Conservation (phyloP, 495 filamentous ascomycete genomes). For the Cercophora newfieldiana region DNA sequence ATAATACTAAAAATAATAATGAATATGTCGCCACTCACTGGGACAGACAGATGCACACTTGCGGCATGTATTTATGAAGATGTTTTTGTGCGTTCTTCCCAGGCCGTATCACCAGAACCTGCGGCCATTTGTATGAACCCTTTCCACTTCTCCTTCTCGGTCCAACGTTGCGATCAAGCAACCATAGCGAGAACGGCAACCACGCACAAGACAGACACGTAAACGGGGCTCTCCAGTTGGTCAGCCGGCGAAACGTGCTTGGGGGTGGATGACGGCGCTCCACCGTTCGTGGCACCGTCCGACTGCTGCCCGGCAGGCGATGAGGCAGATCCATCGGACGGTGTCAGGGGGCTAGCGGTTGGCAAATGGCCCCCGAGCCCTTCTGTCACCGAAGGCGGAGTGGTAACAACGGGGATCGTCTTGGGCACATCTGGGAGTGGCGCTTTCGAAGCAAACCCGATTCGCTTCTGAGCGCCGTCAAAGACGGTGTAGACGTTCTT, state of each 20-base stretch:
- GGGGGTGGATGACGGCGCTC: neutral
- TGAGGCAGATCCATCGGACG: constrained; percentile 18
- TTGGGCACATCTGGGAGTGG: constrained; percentile 17
- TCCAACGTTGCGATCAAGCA: constrained; percentile 20
- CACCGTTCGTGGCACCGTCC: neutral
- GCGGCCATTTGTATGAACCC: neutral
- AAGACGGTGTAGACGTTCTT: constrained; percentile 92
- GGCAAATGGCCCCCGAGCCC: neutral
- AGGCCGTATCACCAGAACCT: neutral
- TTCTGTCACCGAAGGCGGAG: neutral
- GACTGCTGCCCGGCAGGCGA: constrained; percentile 16
- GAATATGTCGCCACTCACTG: neutral
- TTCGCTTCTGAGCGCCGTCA: constrained; percentile 61
- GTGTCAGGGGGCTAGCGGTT: neutral
- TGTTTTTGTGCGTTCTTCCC: neutral
- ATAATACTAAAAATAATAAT: constrained; percentile 2
- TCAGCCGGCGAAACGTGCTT: constrained; percentile 21
- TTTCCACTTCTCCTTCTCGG: neutral
- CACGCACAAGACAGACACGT: constrained; percentile 21
- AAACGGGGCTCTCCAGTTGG: constrained; percentile 18
- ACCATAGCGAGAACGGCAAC: constrained; percentile 23
- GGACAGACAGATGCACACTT: constrained; percentile 13
- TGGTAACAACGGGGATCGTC: constrained; percentile 15
- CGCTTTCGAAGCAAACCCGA: constrained; percentile 50
- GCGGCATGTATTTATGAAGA: neutral